Evolutionary conservation across 495 filamentous ascomycete genomes (phyloP).

Genomic region (Daldinia grandis): DNA sequence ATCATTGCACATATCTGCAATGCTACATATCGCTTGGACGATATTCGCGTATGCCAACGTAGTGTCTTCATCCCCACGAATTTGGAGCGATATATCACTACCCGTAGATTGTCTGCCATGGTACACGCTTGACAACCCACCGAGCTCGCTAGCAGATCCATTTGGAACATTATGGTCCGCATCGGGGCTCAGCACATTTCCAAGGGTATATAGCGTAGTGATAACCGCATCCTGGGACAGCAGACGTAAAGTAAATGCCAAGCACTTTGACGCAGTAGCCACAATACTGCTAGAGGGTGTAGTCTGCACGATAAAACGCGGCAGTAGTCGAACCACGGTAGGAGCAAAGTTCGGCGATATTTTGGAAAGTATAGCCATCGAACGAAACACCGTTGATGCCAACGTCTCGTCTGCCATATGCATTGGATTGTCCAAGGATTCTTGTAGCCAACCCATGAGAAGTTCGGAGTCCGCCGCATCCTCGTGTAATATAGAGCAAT

Average conservation of each 20-base stretch:
- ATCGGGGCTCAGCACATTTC: conserved; percentile 84
- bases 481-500: conserved; percentile 80
- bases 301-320: conserved; percentile 84
- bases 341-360: conserved; percentile 75
- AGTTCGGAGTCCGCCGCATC: conserved; percentile 80
- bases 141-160: conserved; percentile 48
- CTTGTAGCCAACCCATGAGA: conserved; percentile 88
- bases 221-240: conserved; percentile 93
- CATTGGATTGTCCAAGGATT: conserved; percentile 73
- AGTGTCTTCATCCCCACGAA: conserved; percentile 76
- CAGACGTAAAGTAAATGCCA: conserved; percentile 78
- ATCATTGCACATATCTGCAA: conserved; percentile 81
- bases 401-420: conserved; percentile 82
- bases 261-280: conserved; percentile 76
- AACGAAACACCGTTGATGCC: conserved; percentile 78
- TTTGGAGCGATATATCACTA: conserved; percentile 79
- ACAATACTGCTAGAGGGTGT: conserved; percentile 70
- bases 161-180: conserved; percentile 54
- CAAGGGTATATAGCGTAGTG: conserved; percentile 91
- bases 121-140: conserved; percentile 56
- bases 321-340: conserved; percentile 79
- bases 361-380: conserved; percentile 80
- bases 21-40: conserved; percentile 86
- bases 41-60: conserved; percentile 77
- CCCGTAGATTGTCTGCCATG: conserved; percentile 66